Conservation (phyloP, 305 asterid genomes). For the Caryopteris hybrid region DNA sequence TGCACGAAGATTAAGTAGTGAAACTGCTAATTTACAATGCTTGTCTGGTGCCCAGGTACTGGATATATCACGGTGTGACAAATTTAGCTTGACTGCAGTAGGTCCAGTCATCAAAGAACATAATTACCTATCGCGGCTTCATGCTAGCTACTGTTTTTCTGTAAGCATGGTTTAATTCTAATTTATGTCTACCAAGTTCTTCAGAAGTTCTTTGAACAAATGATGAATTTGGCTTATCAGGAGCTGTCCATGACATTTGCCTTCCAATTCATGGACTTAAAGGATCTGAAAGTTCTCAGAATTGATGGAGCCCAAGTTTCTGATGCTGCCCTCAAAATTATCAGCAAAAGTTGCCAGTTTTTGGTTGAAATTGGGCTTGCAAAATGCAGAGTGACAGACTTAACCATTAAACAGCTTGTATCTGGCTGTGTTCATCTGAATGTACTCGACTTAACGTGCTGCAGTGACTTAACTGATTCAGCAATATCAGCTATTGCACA, state of each 20-base stretch:
- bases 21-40: background rate
- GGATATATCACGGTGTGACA: slow-evolving; percentile 64
- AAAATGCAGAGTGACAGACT: slow-evolving; percentile 57
- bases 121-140: slow-evolving; percentile 39
- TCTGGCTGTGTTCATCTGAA: slow-evolving; percentile 42
- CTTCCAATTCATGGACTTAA: slow-evolving; percentile 39
- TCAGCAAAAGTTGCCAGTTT: slow-evolving; percentile 38
- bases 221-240: slow-evolving; percentile 31
- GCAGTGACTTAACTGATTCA: slow-evolving; percentile 51
- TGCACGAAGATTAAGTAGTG: background rate
- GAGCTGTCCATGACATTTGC: slow-evolving; percentile 35
- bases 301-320: slow-evolving; percentile 50
- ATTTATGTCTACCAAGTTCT: background rate
- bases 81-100: slow-evolving; percentile 43
- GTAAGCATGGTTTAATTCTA: slow-evolving; percentile 35
- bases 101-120: slow-evolving; percentile 43
- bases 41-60: slow-evolving; percentile 36
- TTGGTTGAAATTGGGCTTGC: slow-evolving; percentile 53
- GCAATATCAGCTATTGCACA: slow-evolving; percentile 44
- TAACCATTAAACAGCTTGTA: slow-evolving; percentile 43
- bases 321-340: slow-evolving; percentile 31
- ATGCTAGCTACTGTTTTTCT: slow-evolving; percentile 49
- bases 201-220: background rate
- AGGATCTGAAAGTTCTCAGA: slow-evolving; percentile 37
- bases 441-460: slow-evolving; percentile 58